These are phyloP conservation scores for Coemansia sp. DNA, from an alignment of 192 early-diverging fungal genomes.

Conservation along the genomic window DNA sequence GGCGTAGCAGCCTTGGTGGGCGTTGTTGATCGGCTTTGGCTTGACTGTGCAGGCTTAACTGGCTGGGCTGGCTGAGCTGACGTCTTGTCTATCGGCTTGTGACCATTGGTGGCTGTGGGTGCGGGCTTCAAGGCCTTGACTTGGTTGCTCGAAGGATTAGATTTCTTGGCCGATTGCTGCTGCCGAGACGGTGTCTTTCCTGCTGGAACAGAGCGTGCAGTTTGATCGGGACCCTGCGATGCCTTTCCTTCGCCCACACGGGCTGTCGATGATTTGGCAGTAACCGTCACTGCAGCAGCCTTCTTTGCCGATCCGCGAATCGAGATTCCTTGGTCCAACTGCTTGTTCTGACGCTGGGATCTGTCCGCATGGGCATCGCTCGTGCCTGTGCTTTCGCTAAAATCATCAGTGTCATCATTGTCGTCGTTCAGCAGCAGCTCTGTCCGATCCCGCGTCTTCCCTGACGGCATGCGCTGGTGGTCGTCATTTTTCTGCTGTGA, in stretches of 20 bases:
- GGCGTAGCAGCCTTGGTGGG: conserved; percentile 21
- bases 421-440: conserved; percentile 16
- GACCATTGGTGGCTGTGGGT: conserved; percentile 10
- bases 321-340: conserved; percentile 17
- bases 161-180: neutral
- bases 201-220: neutral
- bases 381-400: conserved; percentile 11
- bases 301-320: conserved; percentile 29
- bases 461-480: neutral
- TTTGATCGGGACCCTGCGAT: neutral
- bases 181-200: neutral
- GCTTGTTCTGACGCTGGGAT: neutral
- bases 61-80: conserved; percentile 1
- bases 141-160: neutral
- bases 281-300: neutral
- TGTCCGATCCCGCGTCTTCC: conserved; percentile 11
- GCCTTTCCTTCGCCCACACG: neutral
- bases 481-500: neutral
- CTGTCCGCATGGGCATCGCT: neutral
- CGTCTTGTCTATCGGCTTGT: neutral
- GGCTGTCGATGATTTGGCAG: neutral
- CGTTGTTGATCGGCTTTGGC: conserved; percentile 19
- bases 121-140: neutral
- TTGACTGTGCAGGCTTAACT: conserved; percentile 2
- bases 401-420: conserved; percentile 28